These are phyloP conservation scores for Cercospora sesami DNA, from an alignment of 2,329 filamentous ascomycete genomes.

Conservation along the genomic window DNA sequence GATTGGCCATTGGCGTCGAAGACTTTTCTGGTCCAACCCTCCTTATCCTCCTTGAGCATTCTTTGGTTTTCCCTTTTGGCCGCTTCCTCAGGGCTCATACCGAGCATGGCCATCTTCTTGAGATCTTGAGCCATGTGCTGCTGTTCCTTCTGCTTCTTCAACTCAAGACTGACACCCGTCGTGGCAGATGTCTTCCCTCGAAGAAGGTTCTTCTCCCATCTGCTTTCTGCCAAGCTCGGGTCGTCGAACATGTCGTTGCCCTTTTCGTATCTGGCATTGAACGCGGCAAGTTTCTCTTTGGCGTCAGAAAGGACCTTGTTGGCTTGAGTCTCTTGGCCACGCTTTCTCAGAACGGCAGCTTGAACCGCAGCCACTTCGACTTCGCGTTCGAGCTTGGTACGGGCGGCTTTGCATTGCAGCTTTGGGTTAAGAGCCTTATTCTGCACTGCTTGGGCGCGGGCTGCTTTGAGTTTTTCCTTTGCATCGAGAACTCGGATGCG, in stretches of 20 bases:
- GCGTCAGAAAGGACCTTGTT: neutral
- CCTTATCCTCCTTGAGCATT: neutral
- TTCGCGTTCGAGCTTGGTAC: neutral
- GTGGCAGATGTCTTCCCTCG: neutral
- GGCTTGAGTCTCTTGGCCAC: neutral
- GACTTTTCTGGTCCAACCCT: neutral
- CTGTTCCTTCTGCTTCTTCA: neutral
- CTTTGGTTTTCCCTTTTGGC: neutral
- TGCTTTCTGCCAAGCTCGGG: neutral
- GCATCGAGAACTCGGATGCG: neutral
- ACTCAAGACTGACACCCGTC: neutral
- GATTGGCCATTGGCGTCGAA: neutral
- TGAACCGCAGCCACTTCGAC: neutral
- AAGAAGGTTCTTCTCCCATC: neutral
- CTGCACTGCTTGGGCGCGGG: neutral
- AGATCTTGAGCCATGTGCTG: neutral
- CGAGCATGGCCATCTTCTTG: neutral
- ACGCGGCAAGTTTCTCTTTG: neutral
- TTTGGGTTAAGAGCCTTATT: neutral
- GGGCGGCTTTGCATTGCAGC: neutral
- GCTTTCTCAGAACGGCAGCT: neutral
- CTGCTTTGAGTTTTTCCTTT: neutral
- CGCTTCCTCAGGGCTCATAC: neutral
- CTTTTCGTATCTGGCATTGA: neutral
- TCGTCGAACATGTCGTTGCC: neutral